Evolutionary conservation across 2,329 filamentous ascomycete genomes (phyloP).

Genomic region (Cladosporium sp.): DNA sequence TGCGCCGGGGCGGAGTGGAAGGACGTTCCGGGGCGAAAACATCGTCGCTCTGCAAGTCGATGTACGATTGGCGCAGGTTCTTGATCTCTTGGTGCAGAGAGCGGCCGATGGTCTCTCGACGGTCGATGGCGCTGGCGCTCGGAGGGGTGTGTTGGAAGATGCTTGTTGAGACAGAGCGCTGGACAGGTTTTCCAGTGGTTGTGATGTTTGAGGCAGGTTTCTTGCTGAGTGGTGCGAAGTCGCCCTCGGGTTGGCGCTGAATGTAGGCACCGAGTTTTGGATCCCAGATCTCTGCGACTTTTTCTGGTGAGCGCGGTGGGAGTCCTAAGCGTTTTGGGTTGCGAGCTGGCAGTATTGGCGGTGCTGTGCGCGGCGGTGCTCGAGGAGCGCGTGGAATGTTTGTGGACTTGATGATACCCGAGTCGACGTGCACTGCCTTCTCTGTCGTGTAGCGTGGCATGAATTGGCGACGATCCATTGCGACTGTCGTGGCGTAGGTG

Average conservation of each 20-base stretch:
- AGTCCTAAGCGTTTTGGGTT: background rate
- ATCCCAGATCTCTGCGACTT: background rate
- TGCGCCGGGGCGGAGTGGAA: background rate
- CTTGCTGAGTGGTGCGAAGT: background rate
- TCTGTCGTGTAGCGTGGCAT: conserved; percentile 1
- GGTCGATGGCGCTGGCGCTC: background rate
- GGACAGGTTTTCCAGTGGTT: background rate
- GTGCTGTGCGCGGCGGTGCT: background rate
- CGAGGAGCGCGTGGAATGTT: background rate
- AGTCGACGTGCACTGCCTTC: background rate
- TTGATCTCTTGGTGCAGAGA: conserved; percentile 6
- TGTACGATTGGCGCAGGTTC: conserved; percentile 1
- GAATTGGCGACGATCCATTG: conserved; percentile 5
- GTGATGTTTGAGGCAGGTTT: background rate
- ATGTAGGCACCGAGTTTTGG: background rate
- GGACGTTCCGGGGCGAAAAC: background rate
- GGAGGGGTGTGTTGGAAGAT: background rate
- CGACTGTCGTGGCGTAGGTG: background rate
- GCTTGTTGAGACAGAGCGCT: background rate
- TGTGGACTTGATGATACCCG: background rate
- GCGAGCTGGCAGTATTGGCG: background rate
- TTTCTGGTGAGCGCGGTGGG: background rate
- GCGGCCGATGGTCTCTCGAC: background rate
- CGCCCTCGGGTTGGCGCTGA: background rate
- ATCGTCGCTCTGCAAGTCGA: background rate